phyloP scores from a whole-genome alignment of 345 rosid genomes.

The Salix brachista region DNA sequence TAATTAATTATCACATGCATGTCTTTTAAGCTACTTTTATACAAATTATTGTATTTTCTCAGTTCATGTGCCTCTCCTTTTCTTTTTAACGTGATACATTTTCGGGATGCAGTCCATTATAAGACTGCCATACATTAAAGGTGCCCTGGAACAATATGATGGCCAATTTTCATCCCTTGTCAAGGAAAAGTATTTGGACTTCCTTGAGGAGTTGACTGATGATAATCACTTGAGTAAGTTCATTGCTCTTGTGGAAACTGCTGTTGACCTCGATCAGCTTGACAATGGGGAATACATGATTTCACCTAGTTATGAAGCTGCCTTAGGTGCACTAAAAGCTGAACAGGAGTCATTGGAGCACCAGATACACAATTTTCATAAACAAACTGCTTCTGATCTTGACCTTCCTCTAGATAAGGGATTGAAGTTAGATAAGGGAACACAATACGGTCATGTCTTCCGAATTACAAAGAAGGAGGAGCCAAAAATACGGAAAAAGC shows the following conservation, averaged over 20 bases:
- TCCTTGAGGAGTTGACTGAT: conserved; percentile 49
- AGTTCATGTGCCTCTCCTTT: neutral
- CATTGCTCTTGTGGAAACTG: conserved; percentile 75
- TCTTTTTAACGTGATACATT: conserved; percentile 11
- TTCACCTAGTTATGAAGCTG: conserved; percentile 75
- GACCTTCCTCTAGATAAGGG: conserved; percentile 79
- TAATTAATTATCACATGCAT: neutral
- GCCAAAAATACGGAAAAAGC: conserved; percentile 90
- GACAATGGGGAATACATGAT: conserved; percentile 96
- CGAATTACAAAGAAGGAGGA: conserved; percentile 98
- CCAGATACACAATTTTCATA: conserved; percentile 77
- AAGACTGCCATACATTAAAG: conserved; percentile 78
- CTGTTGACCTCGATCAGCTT: conserved; percentile 92
- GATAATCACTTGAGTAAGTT: conserved; percentile 77
- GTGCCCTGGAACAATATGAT: conserved; percentile 56
- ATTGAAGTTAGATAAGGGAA: conserved; percentile 83
- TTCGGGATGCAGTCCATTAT: conserved; percentile 65
- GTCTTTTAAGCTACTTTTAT: neutral
- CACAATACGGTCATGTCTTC: conserved; percentile 94
- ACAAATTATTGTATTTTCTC: neutral
- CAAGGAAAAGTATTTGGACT: conserved; percentile 59
- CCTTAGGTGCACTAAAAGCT: conserved; percentile 60
- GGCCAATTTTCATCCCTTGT: conserved; percentile 68
- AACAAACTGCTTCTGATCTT: conserved; percentile 78
- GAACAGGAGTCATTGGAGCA: conserved; percentile 70